Evolutionary conservation across 768 basidiomycete genomes (phyloP).

Genomic region (Auriscalpium vulgare): DNA sequence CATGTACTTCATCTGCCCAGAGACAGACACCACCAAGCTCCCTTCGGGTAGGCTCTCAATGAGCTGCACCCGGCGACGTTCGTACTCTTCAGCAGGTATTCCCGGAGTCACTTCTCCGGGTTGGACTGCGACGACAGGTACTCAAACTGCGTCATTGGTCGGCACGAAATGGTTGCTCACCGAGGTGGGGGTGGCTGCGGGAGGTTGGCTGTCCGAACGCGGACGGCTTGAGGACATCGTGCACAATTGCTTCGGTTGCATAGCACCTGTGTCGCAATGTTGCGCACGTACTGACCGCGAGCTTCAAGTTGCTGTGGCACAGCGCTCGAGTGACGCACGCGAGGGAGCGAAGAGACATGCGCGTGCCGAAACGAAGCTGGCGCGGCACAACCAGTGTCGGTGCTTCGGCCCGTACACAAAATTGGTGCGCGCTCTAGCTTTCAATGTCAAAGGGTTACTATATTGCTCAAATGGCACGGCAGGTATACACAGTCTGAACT

Average conservation of each 20-base stretch:
- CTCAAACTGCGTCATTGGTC: background rate
- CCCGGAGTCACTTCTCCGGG: conserved; percentile 35
- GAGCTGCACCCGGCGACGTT: conserved; percentile 29
- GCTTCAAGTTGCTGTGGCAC: too few relatives aligned
- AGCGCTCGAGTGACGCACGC: too few relatives aligned
- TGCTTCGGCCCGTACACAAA: too few relatives aligned
- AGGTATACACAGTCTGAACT: too few relatives aligned
- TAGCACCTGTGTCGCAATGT: background rate
- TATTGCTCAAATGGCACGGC: too few relatives aligned
- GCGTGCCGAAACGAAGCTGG: too few relatives aligned
- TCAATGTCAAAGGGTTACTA: too few relatives aligned
- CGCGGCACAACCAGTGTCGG: too few relatives aligned
- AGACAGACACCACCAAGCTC: conserved; percentile 35
- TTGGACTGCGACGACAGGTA: conserved; percentile 12
- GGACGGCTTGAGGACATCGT: conserved; percentile 27
- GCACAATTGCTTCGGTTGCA: conserved; percentile 6
- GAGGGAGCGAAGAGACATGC: too few relatives aligned
- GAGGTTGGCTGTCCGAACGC: conserved; percentile 35
- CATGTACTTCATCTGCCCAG: conserved; percentile 38
- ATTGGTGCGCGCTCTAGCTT: too few relatives aligned
- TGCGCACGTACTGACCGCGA: too few relatives aligned
- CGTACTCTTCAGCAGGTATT: conserved; percentile 36
- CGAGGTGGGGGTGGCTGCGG: conserved; percentile 37
- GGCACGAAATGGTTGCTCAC: conserved; percentile 2
- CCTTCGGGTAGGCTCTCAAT: conserved; percentile 35